A percentile compares a stretch with the other conserved stretches of the same genome.
Evolutionary conservation across 345 rosid genomes (phyloP).

Genomic region (Citrus cavaleriei): DNA sequence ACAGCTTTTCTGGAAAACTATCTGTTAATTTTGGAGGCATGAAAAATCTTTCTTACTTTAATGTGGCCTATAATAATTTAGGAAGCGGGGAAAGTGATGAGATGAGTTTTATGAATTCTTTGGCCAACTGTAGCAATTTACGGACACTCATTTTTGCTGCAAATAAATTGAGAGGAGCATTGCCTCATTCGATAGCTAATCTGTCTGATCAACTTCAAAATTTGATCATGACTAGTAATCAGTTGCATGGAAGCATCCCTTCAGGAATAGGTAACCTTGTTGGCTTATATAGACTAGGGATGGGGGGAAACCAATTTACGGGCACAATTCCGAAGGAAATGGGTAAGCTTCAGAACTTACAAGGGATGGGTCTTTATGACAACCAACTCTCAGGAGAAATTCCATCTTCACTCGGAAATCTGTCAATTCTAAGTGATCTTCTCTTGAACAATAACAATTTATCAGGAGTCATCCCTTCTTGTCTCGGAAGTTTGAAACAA

Average conservation of each 20-base stretch:
- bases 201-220: neutral
- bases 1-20: too few relatives aligned
- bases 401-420: slow-evolving; percentile 13
- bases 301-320: neutral
- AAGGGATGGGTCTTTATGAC: neutral
- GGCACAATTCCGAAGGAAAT: slow-evolving; percentile 2
- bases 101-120: neutral
- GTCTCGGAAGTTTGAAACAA: slow-evolving; percentile 1
- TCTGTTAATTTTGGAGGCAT: neutral
- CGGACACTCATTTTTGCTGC: neutral
- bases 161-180: slow-evolving; percentile 6
- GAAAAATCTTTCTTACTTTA: neutral
- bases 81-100: slow-evolving; percentile 18
- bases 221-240: neutral
- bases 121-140: slow-evolving; percentile 2
- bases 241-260: slow-evolving; percentile 1
- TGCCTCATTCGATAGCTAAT: slow-evolving; percentile 9
- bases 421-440: neutral
- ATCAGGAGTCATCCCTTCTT: slow-evolving; percentile 15
- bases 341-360: neutral
- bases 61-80: neutral
- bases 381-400: slow-evolving; percentile 1
- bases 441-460: slow-evolving; percentile 13
- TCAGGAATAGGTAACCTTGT: neutral
- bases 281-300: neutral